phyloP scores from a whole-genome alignment of 148 eudicot species.

The Rhododendron mucronatum region DNA sequence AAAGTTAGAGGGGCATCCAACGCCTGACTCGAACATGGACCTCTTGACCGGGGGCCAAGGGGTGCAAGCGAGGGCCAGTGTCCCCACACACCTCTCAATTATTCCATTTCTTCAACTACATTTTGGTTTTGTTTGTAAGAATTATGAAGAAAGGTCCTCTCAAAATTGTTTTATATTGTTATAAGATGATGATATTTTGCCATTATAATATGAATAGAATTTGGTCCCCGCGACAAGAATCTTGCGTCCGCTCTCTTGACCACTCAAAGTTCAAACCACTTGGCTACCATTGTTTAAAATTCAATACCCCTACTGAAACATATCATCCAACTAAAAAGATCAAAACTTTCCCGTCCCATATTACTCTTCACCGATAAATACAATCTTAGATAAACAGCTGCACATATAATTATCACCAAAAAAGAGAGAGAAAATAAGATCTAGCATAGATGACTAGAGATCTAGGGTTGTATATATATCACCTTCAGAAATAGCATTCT shows the following conservation, averaged over 20 bases:
- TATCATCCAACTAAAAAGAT: neutral
- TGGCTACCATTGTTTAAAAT: neutral
- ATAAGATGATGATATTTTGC: too few species aligned
- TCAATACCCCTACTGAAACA: neutral
- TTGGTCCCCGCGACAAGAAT: too few species aligned
- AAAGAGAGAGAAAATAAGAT: neutral
- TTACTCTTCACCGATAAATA: neutral
- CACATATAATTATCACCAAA: neutral
- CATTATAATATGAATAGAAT: too few species aligned
- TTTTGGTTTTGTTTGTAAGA: too few species aligned
- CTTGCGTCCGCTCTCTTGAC: neutral
- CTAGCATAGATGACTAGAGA: neutral
- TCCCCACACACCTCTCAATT: too few species aligned
- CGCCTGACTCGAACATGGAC: too few species aligned
- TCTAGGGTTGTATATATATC: neutral
- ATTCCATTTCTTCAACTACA: too few species aligned
- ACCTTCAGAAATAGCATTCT: constrained; percentile 83
- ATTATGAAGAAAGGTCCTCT: too few species aligned
- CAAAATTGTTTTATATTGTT: too few species aligned
- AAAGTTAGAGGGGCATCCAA: too few species aligned
- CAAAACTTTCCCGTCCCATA: neutral
- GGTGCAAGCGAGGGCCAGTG: too few species aligned
- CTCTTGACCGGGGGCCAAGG: too few species aligned
- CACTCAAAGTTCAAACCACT: neutral
- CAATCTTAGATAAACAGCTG: neutral